These are phyloP conservation scores for Solanum hybrid DNA, from an alignment of 305 asterid species.

Conservation along the genomic window DNA sequence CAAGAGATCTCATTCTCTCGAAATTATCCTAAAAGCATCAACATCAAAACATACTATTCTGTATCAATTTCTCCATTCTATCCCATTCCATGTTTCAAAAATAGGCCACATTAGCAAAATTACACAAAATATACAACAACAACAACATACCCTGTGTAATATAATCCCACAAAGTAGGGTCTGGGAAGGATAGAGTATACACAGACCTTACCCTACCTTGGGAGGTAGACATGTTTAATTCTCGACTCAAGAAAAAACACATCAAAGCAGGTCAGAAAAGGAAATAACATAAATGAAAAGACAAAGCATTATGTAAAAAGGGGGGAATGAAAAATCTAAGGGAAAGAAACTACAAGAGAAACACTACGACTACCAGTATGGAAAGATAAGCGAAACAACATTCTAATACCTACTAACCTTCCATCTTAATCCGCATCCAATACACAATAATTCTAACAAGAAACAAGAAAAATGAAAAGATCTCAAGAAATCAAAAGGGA, in stretches of 20 bases:
- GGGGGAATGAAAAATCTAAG: background rate
- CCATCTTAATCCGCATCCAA: background rate
- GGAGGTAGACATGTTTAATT: background rate
- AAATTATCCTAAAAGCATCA: background rate
- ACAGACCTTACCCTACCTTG: background rate
- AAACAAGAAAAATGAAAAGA: background rate
- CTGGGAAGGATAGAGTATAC: background rate
- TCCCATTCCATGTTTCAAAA: background rate
- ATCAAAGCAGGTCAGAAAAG: background rate
- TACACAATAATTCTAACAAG: background rate
- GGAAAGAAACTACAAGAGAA: background rate
- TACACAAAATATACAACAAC: background rate
- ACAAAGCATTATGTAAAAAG: background rate
- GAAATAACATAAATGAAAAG: background rate
- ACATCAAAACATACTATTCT: background rate
- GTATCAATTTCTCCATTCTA: background rate
- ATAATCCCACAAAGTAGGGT: background rate
- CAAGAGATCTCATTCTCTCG: background rate
- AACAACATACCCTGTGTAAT: background rate
- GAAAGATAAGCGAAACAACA: background rate
- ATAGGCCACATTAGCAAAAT: background rate
- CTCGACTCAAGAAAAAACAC: background rate
- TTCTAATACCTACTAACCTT: background rate
- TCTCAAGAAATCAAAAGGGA: background rate
- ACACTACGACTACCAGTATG: background rate